A percentile compares a stretch with the other conserved stretches of the same genome.
These are phyloP conservation scores for Hippophae rhamnoides DNA, from an alignment of 306 rosid genomes.

Conservation along the genomic window DNA sequence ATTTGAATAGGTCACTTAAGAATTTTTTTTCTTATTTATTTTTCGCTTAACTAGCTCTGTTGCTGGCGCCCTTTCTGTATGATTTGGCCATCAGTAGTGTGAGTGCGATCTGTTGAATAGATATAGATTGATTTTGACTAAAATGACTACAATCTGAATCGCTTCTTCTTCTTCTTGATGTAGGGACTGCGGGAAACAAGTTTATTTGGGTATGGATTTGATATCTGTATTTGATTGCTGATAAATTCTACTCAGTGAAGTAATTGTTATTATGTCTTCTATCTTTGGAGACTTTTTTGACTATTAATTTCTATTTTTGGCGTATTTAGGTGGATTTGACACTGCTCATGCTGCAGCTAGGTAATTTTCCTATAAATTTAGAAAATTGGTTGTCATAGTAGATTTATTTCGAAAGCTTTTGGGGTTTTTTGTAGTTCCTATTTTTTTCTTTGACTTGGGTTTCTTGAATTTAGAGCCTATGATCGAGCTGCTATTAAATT, in stretches of 20 bases:
- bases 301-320: conserved; percentile 20
- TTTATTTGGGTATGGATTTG: conserved; percentile 75
- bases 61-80: not conserved
- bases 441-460: conserved; percentile 15
- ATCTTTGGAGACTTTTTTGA: conserved; percentile 22
- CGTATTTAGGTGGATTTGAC: conserved; percentile 84
- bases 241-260: conserved; percentile 12
- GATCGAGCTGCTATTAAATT: conserved; percentile 98
- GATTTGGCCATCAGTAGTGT: not conserved
- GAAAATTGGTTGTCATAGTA: not conserved
- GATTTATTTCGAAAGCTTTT: conserved; percentile 9
- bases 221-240: conserved; percentile 13
- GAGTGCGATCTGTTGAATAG: not conserved
- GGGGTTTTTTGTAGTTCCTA: not conserved
- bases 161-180: conserved; percentile 17
- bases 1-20: not conserved
- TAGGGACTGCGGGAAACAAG: conserved; percentile 99
- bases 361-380: conserved; percentile 24
- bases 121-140: not conserved
- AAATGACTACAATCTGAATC: conserved; percentile 11
- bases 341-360: conserved; percentile 98
- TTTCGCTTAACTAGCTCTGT: not conserved
- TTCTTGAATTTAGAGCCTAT: conserved; percentile 60
- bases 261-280: conserved; percentile 22
- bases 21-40: not conserved